Conservation (phyloP, 306 rosid species). For the Echinosophora koreensis region DNA sequence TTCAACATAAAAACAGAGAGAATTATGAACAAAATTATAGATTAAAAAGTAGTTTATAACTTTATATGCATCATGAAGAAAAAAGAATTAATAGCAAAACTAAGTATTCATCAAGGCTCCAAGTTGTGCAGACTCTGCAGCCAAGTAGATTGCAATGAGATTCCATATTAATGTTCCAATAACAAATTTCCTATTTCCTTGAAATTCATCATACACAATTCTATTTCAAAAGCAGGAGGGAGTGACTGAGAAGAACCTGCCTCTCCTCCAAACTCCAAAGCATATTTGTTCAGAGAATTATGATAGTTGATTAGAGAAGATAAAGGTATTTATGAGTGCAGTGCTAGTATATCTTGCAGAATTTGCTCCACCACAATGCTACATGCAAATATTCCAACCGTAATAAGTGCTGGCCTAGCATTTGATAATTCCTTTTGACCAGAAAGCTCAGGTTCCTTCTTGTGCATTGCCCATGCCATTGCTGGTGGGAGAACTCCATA, state of each 20-base stretch:
- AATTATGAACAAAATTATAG: neutral
- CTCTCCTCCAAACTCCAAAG: neutral
- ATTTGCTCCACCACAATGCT: slow-evolving; percentile 67
- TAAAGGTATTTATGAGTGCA: slow-evolving; percentile 30
- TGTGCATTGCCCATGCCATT: slow-evolving; percentile 76
- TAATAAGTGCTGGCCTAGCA: slow-evolving; percentile 62
- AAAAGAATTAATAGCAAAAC: neutral
- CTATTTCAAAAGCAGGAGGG: neutral
- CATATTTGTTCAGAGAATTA: neutral
- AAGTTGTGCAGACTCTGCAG: neutral
- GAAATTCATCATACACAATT: slow-evolving; percentile 2
- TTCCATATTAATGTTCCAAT: neutral
- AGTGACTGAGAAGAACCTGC: neutral
- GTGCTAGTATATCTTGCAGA: slow-evolving; percentile 60
- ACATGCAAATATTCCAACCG: slow-evolving; percentile 65
- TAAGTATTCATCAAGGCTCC: neutral
- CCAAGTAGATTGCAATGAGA: neutral
- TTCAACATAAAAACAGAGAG: neutral
- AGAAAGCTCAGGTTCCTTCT: slow-evolving; percentile 41
- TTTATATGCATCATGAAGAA: neutral
- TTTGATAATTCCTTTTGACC: slow-evolving; percentile 47
- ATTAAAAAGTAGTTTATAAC: neutral
- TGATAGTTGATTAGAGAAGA: neutral
- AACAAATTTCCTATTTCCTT: neutral
- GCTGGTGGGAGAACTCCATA: slow-evolving; percentile 88